Evolutionary conservation across 352 stramenopile genomes (phyloP), one percentile per base, ranked within the genome.

Genomic region (Phytopythium kandeliae): DNA sequence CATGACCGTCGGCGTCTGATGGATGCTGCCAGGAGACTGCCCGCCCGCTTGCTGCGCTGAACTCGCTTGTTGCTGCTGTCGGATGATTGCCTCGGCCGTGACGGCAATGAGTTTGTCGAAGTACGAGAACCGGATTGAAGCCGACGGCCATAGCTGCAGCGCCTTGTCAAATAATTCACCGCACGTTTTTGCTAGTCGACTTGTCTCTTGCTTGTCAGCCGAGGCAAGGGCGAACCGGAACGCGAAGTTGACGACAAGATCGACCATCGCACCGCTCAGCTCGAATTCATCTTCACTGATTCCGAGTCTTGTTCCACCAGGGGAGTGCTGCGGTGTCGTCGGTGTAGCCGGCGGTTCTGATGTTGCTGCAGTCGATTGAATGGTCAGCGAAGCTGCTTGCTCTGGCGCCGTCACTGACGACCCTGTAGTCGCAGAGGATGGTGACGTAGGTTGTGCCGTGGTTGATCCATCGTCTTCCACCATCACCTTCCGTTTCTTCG

Each of bases 191-290:
- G 85, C 89, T 16, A 95, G 59, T 7, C 82, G 69, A 61, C 78
- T 95, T 3, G 82, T 95, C 55, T 94, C 85, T 51, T 93, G 84
- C 63, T 92, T 95, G 43, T 95, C 84, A 9, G 85, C 85, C n/a
- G 85, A 95, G 24, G 81, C 83, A 31, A 96, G 58, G 17, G 85
- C 83, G 62, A 94, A 92, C 5, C 86, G 74, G 46, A 95, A 92
- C 36, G 80, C 77, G 62, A 96, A 96, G 45, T 98, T 98, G 49
- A 98, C 78, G 28, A 98, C 70, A 41, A 96, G 68, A 55, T 97
- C 88, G 22, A 97, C 71, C 80, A 96, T 95, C 10, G 81, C 78
- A 10, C 71, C 58, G 55, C 78, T 96, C 28, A 96, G 46, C 45
- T 96, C 82, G 40, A 96, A 96, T 28, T 96, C 85, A 41, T 96